Percentiles rank a stretch among this genome's conserved stretches.
These are phyloP conservation scores for Sugiyamaella sp. DNA, from an alignment of 1,139 yeast species.

Conservation along the genomic window DNA sequence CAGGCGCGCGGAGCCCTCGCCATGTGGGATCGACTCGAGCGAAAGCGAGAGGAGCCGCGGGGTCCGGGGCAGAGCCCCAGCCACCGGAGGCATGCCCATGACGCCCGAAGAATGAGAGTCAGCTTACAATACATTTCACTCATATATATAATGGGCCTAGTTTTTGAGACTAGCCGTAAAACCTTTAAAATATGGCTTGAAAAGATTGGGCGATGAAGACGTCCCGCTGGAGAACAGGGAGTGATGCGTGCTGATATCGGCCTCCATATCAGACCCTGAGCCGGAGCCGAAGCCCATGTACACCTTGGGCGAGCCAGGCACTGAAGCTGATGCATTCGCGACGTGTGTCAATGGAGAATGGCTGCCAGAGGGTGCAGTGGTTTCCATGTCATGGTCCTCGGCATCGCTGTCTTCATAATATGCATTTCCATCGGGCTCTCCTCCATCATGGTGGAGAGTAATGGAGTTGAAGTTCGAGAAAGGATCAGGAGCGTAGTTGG, in stretches of 20 bases:
- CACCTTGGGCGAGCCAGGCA: neutral
- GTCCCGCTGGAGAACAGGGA: constrained; percentile 5
- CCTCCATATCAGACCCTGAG: constrained; percentile 13
- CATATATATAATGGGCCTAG: neutral
- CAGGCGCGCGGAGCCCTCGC: no score
- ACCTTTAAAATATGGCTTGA: constrained; percentile 20
- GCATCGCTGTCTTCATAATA: constrained; percentile 29
- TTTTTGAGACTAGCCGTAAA: constrained; percentile 16
- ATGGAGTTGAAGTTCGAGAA: constrained; percentile 88
- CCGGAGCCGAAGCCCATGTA: constrained; percentile 2
- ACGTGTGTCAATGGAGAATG: neutral
- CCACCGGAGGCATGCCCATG: neutral
- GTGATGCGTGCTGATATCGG: constrained; percentile 7
- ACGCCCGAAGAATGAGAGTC: no score
- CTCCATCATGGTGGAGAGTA: constrained; percentile 70
- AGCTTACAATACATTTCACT: constrained; percentile 12
- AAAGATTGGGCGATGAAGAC: constrained; percentile 6
- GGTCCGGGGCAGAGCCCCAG: neutral
- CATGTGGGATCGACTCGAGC: no score
- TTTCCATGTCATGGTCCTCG: constrained; percentile 16
- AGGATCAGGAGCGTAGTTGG: constrained; percentile 55
- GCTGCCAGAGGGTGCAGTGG: neutral
- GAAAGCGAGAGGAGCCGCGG: neutral
- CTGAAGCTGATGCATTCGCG: neutral
- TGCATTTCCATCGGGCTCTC: constrained; percentile 15